phyloP scores from a whole-genome alignment of 257 asterid species.

The Ehretia macrophylla region DNA sequence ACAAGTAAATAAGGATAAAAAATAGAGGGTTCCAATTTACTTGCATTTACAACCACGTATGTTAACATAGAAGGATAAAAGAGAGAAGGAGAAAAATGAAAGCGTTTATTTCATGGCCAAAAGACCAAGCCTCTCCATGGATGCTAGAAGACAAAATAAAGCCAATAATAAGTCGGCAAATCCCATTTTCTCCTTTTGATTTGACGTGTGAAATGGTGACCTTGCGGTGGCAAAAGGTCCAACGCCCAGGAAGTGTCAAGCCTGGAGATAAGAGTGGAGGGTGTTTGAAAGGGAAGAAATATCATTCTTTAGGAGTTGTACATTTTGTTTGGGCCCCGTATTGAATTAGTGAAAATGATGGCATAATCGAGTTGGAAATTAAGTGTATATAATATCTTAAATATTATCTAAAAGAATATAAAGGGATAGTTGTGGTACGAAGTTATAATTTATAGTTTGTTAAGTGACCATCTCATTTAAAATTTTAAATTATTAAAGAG shows the following conservation, averaged over 20 bases:
- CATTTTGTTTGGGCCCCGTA: too few relatives aligned
- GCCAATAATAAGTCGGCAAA: conserved; percentile 12
- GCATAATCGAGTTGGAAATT: background rate
- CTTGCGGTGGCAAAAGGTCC: too few relatives aligned
- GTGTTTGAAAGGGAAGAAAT: background rate
- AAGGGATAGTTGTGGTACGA: too few relatives aligned
- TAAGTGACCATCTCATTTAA: too few relatives aligned
- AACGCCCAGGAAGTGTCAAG: too few relatives aligned
- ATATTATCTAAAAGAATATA: too few relatives aligned
- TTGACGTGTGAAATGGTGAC: conserved; percentile 3
- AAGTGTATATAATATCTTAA: too few relatives aligned
- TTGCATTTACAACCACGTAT: background rate
- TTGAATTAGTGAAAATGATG: background rate
- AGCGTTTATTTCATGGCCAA: background rate
- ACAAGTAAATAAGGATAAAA: too few relatives aligned
- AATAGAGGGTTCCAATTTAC: too few relatives aligned
- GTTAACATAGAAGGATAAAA: background rate
- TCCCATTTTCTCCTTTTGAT: conserved; percentile 3
- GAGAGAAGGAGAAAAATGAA: background rate
- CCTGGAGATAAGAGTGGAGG: background rate
- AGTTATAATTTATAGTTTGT: too few relatives aligned
- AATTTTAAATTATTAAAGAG: too few relatives aligned
- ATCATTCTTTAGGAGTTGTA: background rate
- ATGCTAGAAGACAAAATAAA: conserved; percentile 4
- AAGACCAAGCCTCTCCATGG: background rate